Conservation (phyloP, 2,329 filamentous ascomycete species). For the Ceratocystiopsis sp. region DNA sequence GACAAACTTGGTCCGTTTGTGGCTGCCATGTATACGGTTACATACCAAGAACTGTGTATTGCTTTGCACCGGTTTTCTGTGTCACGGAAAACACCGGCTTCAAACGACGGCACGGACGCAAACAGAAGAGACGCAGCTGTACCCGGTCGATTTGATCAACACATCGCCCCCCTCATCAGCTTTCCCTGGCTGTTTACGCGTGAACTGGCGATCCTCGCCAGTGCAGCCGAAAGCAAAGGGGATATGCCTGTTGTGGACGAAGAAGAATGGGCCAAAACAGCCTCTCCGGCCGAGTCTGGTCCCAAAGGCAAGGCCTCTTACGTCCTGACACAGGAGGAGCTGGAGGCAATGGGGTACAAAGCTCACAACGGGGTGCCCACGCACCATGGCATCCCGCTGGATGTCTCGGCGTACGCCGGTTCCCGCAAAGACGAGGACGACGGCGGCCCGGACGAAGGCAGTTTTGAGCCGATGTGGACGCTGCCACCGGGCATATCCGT, state of each 20-base stretch:
- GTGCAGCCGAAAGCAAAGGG: neutral
- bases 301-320: no score
- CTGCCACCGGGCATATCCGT: conserved; percentile 7
- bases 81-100: neutral
- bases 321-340: conserved; percentile 4
- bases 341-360: conserved; percentile 12
- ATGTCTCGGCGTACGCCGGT: conserved; percentile 4
- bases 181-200: conserved; percentile 84
- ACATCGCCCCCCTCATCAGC: conserved; percentile 63
- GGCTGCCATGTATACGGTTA: conserved; percentile 77
- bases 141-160: conserved; percentile 22
- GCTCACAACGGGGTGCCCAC: conserved; percentile 15
- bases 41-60: conserved; percentile 48
- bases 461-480: conserved; percentile 8
- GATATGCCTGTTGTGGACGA: no score
- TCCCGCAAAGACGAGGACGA: conserved; percentile 4
- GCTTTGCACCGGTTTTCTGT: conserved; percentile 32
- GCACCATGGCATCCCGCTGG: conserved; percentile 15
- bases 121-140: conserved; percentile 8
- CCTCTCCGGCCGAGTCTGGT: neutral
- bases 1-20: conserved; percentile 52
- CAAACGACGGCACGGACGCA: neutral
- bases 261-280: no score
- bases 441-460: neutral
- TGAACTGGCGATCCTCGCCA: conserved; percentile 54